These are phyloP conservation scores for Deinandra increscens DNA, from an alignment of 129 eudicot species.

Conservation along the genomic window DNA sequence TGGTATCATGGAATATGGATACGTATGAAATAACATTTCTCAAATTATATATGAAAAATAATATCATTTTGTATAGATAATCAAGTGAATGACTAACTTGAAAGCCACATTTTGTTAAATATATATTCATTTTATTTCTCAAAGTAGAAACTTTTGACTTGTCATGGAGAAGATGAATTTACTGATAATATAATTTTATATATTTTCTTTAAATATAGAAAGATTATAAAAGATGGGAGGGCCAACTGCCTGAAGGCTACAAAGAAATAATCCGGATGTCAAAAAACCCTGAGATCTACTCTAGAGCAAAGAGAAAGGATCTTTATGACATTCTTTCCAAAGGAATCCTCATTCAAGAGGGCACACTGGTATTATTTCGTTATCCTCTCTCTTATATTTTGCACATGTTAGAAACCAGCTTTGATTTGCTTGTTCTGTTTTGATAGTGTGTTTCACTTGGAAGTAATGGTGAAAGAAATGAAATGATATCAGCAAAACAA, in stretches of 20 bases:
- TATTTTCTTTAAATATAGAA: neutral
- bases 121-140: neutral
- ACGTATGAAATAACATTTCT: no score
- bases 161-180: neutral
- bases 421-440: neutral
- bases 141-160: neutral
- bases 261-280: neutral
- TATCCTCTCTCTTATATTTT: neutral
- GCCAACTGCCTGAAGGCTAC: neutral
- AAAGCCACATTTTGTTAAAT: neutral
- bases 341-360: neutral
- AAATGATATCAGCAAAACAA: slow-evolving; percentile 6
- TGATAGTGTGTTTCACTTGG: slow-evolving; percentile 6
- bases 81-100: neutral
- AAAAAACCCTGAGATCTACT: neutral
- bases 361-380: neutral
- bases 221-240: neutral
- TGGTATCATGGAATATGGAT: neutral
- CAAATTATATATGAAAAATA: no score
- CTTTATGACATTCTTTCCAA: neutral
- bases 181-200: neutral
- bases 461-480: neutral
- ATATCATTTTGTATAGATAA: neutral
- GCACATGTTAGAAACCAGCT: neutral
- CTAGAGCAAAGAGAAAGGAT: slow-evolving; percentile 1